These are phyloP conservation scores for Cladobotryum protrusum DNA, from an alignment of 2,329 filamentous ascomycete genomes.

Conservation along the genomic window DNA sequence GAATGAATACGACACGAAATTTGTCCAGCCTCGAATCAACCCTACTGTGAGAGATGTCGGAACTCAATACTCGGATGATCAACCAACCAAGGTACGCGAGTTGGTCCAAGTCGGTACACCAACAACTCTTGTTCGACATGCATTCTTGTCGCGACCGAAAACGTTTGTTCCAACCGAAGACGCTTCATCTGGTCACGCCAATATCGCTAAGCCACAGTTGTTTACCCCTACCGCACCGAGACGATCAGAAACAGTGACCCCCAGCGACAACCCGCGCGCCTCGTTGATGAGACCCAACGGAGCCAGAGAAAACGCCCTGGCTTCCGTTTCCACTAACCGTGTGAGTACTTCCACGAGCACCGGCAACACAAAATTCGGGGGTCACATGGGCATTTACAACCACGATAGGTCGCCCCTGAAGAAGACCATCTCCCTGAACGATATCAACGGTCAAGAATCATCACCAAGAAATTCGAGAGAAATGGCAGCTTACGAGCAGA, in stretches of 20 bases:
- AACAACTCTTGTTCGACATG: slow-evolving; percentile 60
- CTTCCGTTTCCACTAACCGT: slow-evolving; percentile 19
- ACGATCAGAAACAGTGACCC: slow-evolving; percentile 30
- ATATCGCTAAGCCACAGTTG: slow-evolving; percentile 33
- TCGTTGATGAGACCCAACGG: slow-evolving; percentile 29
- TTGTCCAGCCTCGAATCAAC: slow-evolving; percentile 83
- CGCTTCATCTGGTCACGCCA: slow-evolving; percentile 29
- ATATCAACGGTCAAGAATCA: slow-evolving; percentile 40
- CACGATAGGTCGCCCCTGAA: slow-evolving; percentile 79
- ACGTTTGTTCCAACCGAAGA: slow-evolving; percentile 66
- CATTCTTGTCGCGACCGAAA: slow-evolving; percentile 78
- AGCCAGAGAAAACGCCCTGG: slow-evolving; percentile 26
- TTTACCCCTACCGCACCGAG: slow-evolving; percentile 34
- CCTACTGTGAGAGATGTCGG: slow-evolving; percentile 70
- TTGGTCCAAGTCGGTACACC: slow-evolving; percentile 47
- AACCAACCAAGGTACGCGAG: slow-evolving; percentile 35
- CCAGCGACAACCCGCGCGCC: slow-evolving; percentile 22
- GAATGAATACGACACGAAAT: slow-evolving; percentile 94
- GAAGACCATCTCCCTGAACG: slow-evolving; percentile 61
- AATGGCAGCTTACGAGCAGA: slow-evolving; percentile 54
- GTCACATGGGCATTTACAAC: slow-evolving; percentile 72
- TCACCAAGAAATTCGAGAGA: slow-evolving; percentile 56
- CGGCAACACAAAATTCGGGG: slow-evolving; percentile 45
- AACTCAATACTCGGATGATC: slow-evolving; percentile 62
- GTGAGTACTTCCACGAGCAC: slow-evolving; percentile 17